Base-by-base conservation (phyloP, 306 rosid species). In the Bauhinia variegata region DNA sequence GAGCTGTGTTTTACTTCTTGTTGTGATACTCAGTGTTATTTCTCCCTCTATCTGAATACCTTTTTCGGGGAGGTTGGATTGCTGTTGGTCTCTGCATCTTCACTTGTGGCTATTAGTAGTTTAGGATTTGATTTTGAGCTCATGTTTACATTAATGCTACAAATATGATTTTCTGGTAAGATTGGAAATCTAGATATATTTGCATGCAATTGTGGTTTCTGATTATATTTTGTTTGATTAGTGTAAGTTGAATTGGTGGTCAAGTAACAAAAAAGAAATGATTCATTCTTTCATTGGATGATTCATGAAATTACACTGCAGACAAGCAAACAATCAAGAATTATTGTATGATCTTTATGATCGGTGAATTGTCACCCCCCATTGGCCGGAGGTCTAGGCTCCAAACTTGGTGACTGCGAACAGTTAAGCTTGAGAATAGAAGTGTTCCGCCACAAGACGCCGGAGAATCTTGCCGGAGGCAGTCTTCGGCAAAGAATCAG, bases 391-490 rank as follows among this genome's bases (percentile, higher is more conserved):
- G 17, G 19, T 4, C n/a, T 43, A 49, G 48, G 77, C 80, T 46
- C 71, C 77, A 68, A 65, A 71, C 64, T 49, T 73, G 16, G 77
- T 70, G 33, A 74, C 64, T 50, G 61, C 50, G n/a, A 14, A 75
- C 76, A 3, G 68, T 69, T 74, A 82, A 55, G 17, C 60, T 53
- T 77, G 77, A 32, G 91, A 80, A 10, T 83, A 65, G 47, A 79
- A 92, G 55, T 92, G 89, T 77, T 89, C 93, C 0, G 91, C 89
- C 0, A 87, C 96, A 6, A 84, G 74, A 30, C 98, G 89, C 5
- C 96, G 80, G 67, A 87, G 88, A 72, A 92, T 86, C 74, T 92
- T 92, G 18, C 96, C 96, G 0, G 91, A 76, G 15, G 96, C 93
- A 0, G 98, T 92, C 72, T 89, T 89, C 0, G 98, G 98, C 17